phyloP scores from a whole-genome alignment of 257 asterid genomes.

The Solanum bulbocastanum region DNA sequence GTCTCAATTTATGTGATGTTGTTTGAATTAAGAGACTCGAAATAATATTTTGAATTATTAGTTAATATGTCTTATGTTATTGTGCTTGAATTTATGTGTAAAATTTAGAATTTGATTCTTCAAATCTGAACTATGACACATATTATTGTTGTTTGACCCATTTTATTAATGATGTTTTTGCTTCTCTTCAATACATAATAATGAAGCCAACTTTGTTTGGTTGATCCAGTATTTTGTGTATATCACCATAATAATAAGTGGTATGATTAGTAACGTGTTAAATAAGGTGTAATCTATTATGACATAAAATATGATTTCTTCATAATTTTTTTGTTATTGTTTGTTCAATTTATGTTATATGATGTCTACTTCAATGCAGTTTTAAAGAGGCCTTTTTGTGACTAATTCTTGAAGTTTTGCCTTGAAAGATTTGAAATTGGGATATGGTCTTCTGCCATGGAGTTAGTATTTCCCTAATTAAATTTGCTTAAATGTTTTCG shows the following conservation, averaged over 20 bases:
- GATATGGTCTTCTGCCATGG: slow-evolving; percentile 52
- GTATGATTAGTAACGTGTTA: too few species aligned
- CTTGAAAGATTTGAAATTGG: slow-evolving; percentile 53
- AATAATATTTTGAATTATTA: too few species aligned
- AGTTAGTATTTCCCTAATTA: slow-evolving; percentile 6
- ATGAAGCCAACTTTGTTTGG: neutral
- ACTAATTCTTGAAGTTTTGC: neutral
- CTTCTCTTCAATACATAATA: neutral
- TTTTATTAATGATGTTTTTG: too few species aligned
- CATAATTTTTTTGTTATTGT: neutral
- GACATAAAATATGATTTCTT: neutral
- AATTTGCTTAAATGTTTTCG: neutral
- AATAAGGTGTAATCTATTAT: too few species aligned
- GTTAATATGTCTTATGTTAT: neutral
- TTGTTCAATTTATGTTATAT: neutral
- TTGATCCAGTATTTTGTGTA: neutral
- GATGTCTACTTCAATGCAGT: slow-evolving; percentile 6
- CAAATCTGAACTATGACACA: too few species aligned
- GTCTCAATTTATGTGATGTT: neutral
- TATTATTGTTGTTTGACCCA: too few species aligned
- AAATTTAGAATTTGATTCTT: too few species aligned
- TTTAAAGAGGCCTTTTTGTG: neutral
- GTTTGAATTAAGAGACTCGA: neutral
- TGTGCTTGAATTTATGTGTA: too few species aligned
- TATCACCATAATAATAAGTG: neutral